Evolutionary conservation across 208 protist genomes (phyloP).

Genomic region (Trypanosoma cruzi): DNA sequence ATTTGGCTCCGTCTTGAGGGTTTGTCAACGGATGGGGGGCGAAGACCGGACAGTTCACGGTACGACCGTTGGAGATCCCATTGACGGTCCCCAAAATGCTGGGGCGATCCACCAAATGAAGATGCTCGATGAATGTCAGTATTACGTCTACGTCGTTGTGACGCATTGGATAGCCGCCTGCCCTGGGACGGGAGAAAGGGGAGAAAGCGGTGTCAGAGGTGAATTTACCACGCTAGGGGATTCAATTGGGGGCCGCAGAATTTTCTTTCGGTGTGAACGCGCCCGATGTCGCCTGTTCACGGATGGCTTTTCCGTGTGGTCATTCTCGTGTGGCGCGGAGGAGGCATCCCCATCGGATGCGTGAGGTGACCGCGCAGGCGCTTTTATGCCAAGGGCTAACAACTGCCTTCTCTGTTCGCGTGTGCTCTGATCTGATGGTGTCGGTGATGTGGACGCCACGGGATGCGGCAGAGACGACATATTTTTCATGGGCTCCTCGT

Average conservation of each 20-base stretch:
- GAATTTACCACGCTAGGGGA: background rate
- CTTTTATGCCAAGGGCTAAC: background rate
- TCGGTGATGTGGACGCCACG: background rate
- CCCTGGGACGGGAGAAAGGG: background rate
- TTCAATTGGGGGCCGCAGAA: conserved; percentile 3
- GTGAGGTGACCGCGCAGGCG: background rate
- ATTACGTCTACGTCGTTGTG: conserved; percentile 10
- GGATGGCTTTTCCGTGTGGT: conserved; percentile 21
- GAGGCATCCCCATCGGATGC: conserved; percentile 9
- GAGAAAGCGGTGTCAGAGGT: background rate
- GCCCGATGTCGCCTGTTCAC: conserved; percentile 6
- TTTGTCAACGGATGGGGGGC: conserved; percentile 2
- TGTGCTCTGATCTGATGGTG: background rate
- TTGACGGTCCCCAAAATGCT: background rate
- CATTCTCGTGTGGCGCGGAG: conserved; percentile 16
- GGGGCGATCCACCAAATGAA: conserved; percentile 1
- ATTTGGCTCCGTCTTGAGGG: background rate
- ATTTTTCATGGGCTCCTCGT: background rate
- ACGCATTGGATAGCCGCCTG: background rate
- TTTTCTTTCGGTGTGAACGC: background rate
- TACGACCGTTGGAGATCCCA: conserved; percentile 2
- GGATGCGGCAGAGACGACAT: background rate
- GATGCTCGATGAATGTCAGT: conserved; percentile 4
- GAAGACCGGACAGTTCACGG: conserved; percentile 11
- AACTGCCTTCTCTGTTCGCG: background rate